Percentiles rank a stretch among this genome's conserved stretches.
These are phyloP conservation scores for Xylaria digitata DNA, from an alignment of 2,329 filamentous ascomycete species.

Conservation along the genomic window DNA sequence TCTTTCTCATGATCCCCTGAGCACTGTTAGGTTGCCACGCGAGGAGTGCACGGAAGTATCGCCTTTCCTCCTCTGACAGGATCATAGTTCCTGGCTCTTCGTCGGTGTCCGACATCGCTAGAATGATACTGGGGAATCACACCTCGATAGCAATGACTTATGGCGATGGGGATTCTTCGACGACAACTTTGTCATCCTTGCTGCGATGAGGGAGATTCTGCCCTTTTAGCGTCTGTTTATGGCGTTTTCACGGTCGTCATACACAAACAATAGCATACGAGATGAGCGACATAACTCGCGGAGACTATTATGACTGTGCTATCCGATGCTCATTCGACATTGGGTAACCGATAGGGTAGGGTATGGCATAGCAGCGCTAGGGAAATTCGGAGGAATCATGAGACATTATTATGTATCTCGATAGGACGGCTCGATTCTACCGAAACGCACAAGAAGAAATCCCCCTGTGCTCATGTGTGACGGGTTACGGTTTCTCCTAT, in stretches of 20 bases:
- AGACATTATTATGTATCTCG: conserved; percentile 39
- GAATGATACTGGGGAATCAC: neutral
- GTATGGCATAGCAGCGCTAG: conserved; percentile 39
- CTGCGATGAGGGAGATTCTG: neutral
- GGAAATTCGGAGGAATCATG: conserved; percentile 41
- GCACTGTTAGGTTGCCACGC: conserved; percentile 52
- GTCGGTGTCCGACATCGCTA: conserved; percentile 26
- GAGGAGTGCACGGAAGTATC: conserved; percentile 55
- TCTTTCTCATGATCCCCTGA: conserved; percentile 41
- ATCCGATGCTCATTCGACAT: conserved; percentile 32
- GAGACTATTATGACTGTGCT: conserved; percentile 27
- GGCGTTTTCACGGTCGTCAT: conserved; percentile 9
- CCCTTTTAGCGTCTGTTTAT: conserved; percentile 10
- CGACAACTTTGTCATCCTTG: conserved; percentile 9
- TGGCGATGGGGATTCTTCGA: neutral
- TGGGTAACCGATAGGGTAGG: conserved; percentile 12
- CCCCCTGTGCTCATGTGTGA: conserved; percentile 36
- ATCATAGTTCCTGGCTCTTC: conserved; percentile 45
- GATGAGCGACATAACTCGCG: conserved; percentile 36
- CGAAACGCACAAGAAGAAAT: conserved; percentile 36
- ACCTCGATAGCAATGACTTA: conserved; percentile 2
- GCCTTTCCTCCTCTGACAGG: conserved; percentile 55
- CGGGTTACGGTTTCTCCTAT: conserved; percentile 27
- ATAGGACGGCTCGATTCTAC: conserved; percentile 41
- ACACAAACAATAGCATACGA: conserved; percentile 15